Percentiles rank a stretch among this genome's conserved stretches.
phyloP scores from a whole-genome alignment of 75 land plant genomes.

The Pinus albicaulis region DNA sequence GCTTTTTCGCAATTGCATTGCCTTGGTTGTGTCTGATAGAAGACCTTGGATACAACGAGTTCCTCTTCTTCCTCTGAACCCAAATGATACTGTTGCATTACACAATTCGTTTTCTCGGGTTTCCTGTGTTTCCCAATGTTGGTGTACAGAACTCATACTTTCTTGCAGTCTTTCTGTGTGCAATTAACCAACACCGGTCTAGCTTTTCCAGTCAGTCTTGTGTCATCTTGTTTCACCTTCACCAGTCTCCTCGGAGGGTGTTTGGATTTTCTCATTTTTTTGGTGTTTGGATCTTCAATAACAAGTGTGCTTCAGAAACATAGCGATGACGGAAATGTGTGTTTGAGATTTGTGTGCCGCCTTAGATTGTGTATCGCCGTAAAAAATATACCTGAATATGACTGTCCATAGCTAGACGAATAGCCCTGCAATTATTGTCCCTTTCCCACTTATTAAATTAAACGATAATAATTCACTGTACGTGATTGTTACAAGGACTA shows the following conservation, averaged over 20 bases:
- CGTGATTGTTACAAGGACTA: too few species aligned
- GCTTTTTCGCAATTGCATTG: slow-evolving; percentile 12
- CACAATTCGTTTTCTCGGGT: slow-evolving; percentile 95
- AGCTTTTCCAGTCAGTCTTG: slow-evolving; percentile 96
- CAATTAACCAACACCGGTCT: slow-evolving; percentile 86
- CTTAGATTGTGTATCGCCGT: too few species aligned
- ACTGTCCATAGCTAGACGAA: too few species aligned
- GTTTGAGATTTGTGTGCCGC: too few species aligned
- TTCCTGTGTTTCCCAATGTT: slow-evolving; percentile 73
- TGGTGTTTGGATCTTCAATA: slow-evolving; percentile 87
- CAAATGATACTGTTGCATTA: slow-evolving; percentile 96
- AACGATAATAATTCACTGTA: too few species aligned
- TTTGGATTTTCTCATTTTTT: slow-evolving; percentile 77
- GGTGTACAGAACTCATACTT: slow-evolving; percentile 85
- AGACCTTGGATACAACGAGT: slow-evolving; percentile 90
- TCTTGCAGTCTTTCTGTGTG: slow-evolving; percentile 81
- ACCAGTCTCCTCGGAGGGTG: slow-evolving; percentile 38
- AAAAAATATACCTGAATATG: too few species aligned
- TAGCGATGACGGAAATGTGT: too few species aligned
- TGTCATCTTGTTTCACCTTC: slow-evolving; percentile 91
- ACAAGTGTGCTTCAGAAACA: slow-evolving; percentile 85
- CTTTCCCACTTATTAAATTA: too few species aligned
- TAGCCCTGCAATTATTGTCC: too few species aligned
- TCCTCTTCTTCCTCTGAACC: slow-evolving; percentile 88
- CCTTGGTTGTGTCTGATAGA: slow-evolving; percentile 87